Evolutionary conservation across 345 rosid genomes (phyloP).

Genomic region (Acer campestre): DNA sequence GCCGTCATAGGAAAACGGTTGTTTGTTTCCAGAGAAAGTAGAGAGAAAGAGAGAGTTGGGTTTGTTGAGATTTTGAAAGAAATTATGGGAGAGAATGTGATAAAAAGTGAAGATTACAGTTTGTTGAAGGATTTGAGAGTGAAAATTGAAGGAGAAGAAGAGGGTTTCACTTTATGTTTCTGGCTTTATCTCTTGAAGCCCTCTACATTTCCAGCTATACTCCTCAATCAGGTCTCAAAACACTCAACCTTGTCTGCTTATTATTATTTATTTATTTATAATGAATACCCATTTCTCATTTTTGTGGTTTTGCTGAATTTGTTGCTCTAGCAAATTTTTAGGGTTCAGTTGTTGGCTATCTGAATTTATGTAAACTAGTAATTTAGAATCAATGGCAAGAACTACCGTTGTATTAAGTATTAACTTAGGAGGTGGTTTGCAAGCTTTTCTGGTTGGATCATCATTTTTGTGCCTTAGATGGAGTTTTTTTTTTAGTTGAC

Average conservation of each 20-base stretch:
- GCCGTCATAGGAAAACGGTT: background rate
- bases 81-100: constrained; percentile 45
- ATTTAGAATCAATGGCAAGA: too few species aligned
- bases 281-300: too few species aligned
- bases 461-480: too few species aligned
- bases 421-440: too few species aligned
- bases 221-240: constrained; percentile 55
- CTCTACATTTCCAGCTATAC: constrained; percentile 49
- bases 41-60: constrained; percentile 14
- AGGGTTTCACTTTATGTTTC: constrained; percentile 53
- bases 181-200: constrained; percentile 70
- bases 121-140: constrained; percentile 50
- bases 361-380: too few species aligned
- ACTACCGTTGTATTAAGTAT: too few species aligned
- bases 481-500: too few species aligned
- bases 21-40: constrained; percentile 20
- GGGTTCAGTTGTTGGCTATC: too few species aligned
- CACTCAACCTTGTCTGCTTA: background rate
- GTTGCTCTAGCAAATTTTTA: too few species aligned
- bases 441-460: too few species aligned
- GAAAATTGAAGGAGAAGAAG: constrained; percentile 44
- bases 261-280: too few species aligned
- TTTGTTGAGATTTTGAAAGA: constrained; percentile 15
- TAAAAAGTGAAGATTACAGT: constrained; percentile 40
- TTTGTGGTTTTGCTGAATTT: too few species aligned